Evolutionary conservation across 768 basidiomycete genomes (phyloP).

Genomic region (Tricholoma matsutake): DNA sequence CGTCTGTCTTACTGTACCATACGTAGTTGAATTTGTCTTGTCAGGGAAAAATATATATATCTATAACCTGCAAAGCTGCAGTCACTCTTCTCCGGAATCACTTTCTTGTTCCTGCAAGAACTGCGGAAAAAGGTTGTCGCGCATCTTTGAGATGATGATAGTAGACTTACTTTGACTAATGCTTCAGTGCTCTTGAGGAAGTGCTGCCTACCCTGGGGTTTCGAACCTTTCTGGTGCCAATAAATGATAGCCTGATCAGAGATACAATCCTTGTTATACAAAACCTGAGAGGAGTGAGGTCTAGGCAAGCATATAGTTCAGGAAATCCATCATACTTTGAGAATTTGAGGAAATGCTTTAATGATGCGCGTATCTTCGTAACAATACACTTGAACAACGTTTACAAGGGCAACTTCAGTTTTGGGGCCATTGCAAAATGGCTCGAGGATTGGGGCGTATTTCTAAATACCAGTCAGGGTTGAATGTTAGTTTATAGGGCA

Average conservation of each 20-base stretch:
- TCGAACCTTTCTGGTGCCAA: conserved; percentile 97
- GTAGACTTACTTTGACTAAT: conserved; percentile 73
- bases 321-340: conserved; percentile 57
- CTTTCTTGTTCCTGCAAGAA: conserved; percentile 89
- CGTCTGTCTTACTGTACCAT: background rate
- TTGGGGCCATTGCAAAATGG: conserved; percentile 88
- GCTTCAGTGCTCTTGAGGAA: conserved; percentile 87
- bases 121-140: conserved; percentile 33
- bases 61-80: background rate
- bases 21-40: background rate
- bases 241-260: conserved; percentile 97
- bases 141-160: background rate
- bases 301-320: background rate
- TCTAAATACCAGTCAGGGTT: conserved; percentile 41
- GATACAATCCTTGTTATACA: conserved; percentile 95
- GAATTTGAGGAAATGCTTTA: conserved; percentile 91
- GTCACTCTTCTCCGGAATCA: conserved; percentile 59
- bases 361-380: conserved; percentile 96
- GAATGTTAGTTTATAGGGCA: conserved; percentile 1
- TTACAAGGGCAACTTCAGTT: conserved; percentile 92
- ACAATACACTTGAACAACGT: conserved; percentile 92
- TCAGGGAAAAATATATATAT: background rate
- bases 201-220: conserved; percentile 91
- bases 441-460: conserved; percentile 81
- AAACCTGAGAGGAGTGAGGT: conserved; percentile 48